A percentile compares a stretch with the other conserved stretches of the same genome.
phyloP scores from a whole-genome alignment of 2,329 filamentous ascomycete species.

The Colletotrichum truncatum region DNA sequence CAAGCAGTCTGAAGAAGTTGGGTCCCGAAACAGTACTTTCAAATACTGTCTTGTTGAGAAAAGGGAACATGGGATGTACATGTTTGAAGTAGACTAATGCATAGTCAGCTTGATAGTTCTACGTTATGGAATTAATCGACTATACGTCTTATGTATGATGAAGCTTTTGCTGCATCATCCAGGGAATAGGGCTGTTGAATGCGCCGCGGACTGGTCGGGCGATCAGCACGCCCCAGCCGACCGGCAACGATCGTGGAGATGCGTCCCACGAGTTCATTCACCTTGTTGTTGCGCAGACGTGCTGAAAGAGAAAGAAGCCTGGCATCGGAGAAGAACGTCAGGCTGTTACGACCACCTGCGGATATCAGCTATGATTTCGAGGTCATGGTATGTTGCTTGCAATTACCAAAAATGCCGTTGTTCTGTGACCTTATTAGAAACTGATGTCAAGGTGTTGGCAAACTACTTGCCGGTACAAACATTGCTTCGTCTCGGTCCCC shows the following conservation, averaged over 20 bases:
- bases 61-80: slow-evolving; percentile 47
- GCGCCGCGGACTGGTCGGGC: no score
- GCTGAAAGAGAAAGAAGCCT: slow-evolving; percentile 40
- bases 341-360: slow-evolving; percentile 28
- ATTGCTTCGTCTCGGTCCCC: no score
- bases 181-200: neutral
- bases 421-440: neutral
- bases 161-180: slow-evolving; percentile 1
- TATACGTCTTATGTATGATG: slow-evolving; percentile 23
- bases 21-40: slow-evolving; percentile 14
- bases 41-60: slow-evolving; percentile 38
- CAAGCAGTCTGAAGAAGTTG: neutral
- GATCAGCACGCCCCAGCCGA: no score
- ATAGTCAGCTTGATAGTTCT: neutral
- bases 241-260: slow-evolving; percentile 39
- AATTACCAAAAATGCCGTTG: slow-evolving; percentile 37
- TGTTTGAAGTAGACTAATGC: slow-evolving; percentile 45
- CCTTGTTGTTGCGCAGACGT: slow-evolving; percentile 38
- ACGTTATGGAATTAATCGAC: no score
- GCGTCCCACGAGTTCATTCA: slow-evolving; percentile 37
- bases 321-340: slow-evolving; percentile 41
- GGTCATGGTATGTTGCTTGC: no score
- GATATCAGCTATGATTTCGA: neutral
- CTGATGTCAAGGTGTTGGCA: no score
- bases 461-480: no score